phyloP scores from a whole-genome alignment of 441 rosid species.

The Geranium incanum region DNA sequence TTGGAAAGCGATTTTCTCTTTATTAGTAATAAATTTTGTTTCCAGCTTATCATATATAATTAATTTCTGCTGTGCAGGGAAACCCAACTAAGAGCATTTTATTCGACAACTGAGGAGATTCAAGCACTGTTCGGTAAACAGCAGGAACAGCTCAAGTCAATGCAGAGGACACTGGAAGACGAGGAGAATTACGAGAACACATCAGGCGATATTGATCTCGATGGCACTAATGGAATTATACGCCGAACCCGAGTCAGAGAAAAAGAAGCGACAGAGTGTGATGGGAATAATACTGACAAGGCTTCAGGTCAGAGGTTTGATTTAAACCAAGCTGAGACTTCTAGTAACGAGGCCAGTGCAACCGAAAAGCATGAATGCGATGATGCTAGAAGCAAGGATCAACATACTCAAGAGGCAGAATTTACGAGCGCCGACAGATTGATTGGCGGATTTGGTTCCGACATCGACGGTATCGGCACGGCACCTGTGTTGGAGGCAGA shows the following conservation, averaged over 20 bases:
- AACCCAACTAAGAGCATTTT: conserved; percentile 86
- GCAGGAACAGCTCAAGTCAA: conserved; percentile 90
- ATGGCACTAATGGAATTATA: conserved; percentile 27
- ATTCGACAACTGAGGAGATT: conserved; percentile 90
- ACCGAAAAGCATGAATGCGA: conserved; percentile 90
- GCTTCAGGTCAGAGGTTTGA: conserved; percentile 43
- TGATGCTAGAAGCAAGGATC: conserved; percentile 60
- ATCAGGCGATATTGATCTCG: conserved; percentile 58
- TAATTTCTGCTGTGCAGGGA: conserved; percentile 49
- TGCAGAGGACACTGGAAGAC: conserved; percentile 89
- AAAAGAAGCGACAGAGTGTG: conserved; percentile 26
- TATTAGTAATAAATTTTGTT: too few relatives aligned
- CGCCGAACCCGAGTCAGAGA: conserved; percentile 26
- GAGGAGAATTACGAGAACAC: conserved; percentile 81
- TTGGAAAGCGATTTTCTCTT: too few relatives aligned
- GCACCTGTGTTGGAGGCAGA: conserved; percentile 54
- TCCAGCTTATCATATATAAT: background rate
- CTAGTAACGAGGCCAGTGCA: conserved; percentile 63
- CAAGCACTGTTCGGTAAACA: conserved; percentile 67
- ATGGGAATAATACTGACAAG: conserved; percentile 27
- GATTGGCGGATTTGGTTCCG: conserved; percentile 77
- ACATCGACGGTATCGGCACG: conserved; percentile 56
- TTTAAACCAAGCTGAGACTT: conserved; percentile 33
- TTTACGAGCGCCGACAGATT: conserved; percentile 42
- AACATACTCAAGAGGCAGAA: conserved; percentile 74